Conservation (phyloP, 768 basidiomycete genomes). For the Lyophyllum atratum region DNA sequence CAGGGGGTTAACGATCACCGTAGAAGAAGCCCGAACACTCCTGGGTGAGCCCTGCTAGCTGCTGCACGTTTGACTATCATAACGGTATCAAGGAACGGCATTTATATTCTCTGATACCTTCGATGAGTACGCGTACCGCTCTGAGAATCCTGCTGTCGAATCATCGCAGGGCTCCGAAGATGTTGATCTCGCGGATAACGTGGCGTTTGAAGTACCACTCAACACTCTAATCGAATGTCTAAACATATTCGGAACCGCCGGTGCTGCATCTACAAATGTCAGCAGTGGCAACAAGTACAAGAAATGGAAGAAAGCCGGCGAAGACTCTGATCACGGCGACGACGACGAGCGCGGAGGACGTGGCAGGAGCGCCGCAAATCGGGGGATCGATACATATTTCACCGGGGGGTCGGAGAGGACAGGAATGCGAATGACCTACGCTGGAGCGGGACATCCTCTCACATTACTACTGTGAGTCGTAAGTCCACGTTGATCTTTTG, state of each 20-base stretch:
- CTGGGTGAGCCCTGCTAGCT: conserved; percentile 50
- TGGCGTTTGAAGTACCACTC: conserved; percentile 81
- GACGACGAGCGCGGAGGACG: conserved; percentile 39
- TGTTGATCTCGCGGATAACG: conserved; percentile 31
- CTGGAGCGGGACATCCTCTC: conserved; percentile 76
- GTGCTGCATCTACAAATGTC: conserved; percentile 35
- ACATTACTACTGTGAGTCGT: conserved; percentile 74
- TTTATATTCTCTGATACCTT: conserved; percentile 81
- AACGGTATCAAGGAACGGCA: conserved; percentile 64
- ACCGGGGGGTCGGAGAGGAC: conserved; percentile 61
- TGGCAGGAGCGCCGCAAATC: conserved; percentile 23
- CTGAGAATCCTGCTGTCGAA: conserved; percentile 31
- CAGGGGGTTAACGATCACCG: conserved; percentile 73
- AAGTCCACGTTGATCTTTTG: background rate
- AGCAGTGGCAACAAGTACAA: conserved; percentile 37
- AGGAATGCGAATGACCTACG: conserved; percentile 84
- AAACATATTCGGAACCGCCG: conserved; percentile 90
- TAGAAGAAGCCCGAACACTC: conserved; percentile 83
- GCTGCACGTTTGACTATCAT: background rate
- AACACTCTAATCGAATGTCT: conserved; percentile 86
- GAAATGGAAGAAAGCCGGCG: conserved; percentile 49
- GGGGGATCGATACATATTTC: conserved; percentile 62
- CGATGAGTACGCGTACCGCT: conserved; percentile 71
- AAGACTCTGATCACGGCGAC: conserved; percentile 46
- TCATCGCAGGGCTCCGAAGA: conserved; percentile 29